Percentiles rank a stretch among this genome's conserved stretches.
Evolutionary conservation across 176 grass and related monocot species (phyloP).

Genomic region (Aegilops sharonensis): DNA sequence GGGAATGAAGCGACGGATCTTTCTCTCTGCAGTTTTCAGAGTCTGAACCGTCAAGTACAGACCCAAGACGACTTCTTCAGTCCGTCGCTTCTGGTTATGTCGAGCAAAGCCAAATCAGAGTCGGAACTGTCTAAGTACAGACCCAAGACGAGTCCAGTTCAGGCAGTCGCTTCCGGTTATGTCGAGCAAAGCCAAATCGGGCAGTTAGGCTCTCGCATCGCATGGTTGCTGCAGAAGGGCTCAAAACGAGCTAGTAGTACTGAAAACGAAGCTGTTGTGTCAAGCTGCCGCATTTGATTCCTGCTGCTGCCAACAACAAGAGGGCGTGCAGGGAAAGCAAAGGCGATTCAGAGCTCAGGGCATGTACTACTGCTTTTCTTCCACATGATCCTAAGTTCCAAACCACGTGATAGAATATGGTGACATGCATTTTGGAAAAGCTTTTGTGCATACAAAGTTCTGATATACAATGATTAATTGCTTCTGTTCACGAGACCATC

Average conservation of each 20-base stretch:
- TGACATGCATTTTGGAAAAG: neutral
- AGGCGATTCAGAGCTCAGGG: neutral
- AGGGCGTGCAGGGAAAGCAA: conserved; percentile 36
- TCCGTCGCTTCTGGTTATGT: neutral
- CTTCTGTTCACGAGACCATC: neutral
- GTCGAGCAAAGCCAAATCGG: neutral
- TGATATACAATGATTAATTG: neutral
- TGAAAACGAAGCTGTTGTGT: neutral
- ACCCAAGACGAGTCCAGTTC: neutral
- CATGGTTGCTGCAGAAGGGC: neutral
- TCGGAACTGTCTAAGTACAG: too few species aligned
- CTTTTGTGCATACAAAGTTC: neutral
- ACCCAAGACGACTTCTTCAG: neutral
- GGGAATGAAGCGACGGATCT: neutral
- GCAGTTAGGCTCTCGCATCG: neutral
- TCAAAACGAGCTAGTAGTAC: neutral
- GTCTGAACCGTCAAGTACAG: neutral
- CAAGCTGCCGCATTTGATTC: neutral
- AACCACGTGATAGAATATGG: neutral
- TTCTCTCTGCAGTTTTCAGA: neutral
- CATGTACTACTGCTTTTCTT: neutral
- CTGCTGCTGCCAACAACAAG: neutral
- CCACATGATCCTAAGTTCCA: neutral
- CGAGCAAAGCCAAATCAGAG: neutral
- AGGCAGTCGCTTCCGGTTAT: neutral